Evolutionary conservation across 306 rosid genomes (phyloP), one percentile per base, ranked within the genome.

Genomic region (Sphenostylis stenocarpa): DNA sequence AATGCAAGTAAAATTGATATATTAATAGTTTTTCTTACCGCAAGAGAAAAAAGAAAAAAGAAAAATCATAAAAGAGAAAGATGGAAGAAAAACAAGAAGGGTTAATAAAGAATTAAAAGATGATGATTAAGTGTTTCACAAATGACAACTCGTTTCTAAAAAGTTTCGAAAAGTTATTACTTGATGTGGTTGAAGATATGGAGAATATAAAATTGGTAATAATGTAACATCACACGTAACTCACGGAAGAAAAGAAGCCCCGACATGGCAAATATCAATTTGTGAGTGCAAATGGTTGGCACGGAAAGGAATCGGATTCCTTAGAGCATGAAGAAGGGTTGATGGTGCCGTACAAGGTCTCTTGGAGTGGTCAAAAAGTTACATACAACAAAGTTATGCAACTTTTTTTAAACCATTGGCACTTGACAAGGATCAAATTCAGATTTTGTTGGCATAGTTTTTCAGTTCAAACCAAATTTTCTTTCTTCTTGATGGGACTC

Each of bases 231-330:
- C 76, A 67, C 76, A 49, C 34, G 20, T 57, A 47, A 36, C 39
- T 51, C 10, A 13, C 39, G 45, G 84, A 86, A 79, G 85, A 70
- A 85, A 78, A 84, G 72, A 67, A 77, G 60, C 83, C 67, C 67
- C 64, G 4, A 23, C 77, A 38, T 68, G 49, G 10, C 38, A 73
- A 74, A 58, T 3, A 67, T 77, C 70, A 52, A 62, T 67, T 73
- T 38, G 39, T 3, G 6, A 66, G 36, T 72, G 73, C 60, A 19
- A 41, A 17, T 77, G 81, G 65, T 73, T 64, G 77, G 60, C 77
- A 29, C 47, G 62, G 58, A 80, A 85, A 87, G 80, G 88, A 91
- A 84, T 85, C 58, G 60, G 82, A 90, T 90, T 84, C 90, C 81
- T 44, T 80, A 66, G 69, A 73, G 56, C 78, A 75, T 12, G 60